Conservation (phyloP, 23 red algal species). For the Gracilariopsis chorda region DNA sequence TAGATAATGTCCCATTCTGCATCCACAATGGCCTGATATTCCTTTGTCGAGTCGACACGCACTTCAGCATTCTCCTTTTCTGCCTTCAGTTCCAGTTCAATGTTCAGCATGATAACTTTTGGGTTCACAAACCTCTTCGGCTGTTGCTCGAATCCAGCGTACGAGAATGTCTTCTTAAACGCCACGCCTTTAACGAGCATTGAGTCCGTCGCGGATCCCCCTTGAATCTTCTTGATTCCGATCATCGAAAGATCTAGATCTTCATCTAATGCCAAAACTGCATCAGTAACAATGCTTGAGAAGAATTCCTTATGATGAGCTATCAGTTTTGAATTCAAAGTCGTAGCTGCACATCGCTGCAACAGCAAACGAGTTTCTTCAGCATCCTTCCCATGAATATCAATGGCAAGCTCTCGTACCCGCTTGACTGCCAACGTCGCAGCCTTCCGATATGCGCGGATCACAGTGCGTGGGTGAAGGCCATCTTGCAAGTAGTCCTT, state of each 20-base stretch:
- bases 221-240: conserved; percentile 94
- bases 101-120: conserved; percentile 92
- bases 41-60: conserved; percentile 79
- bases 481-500: conserved; percentile 98
- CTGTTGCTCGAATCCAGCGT: conserved; percentile 99
- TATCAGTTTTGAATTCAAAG: conserved; percentile 95
- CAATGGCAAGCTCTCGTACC: conserved; percentile 66
- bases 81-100: conserved; percentile 97
- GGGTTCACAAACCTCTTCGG: conserved; percentile 94
- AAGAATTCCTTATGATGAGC: conserved; percentile 91
- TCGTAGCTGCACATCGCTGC: conserved; percentile 81
- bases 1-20: conserved; percentile 99
- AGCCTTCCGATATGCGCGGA: conserved; percentile 79
- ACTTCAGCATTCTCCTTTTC: conserved; percentile 99
- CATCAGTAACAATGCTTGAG: conserved; percentile 90
- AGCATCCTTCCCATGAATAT: conserved; percentile 72
- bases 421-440: conserved; percentile 45
- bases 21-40: conserved; percentile 97
- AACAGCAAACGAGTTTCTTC: conserved; percentile 59
- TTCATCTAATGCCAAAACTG: conserved; percentile 88
- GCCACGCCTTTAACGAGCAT: conserved; percentile 89
- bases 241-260: conserved; percentile 92
- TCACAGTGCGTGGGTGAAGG: conserved; percentile 85
- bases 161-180: conserved; percentile 99
- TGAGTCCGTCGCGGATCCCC: conserved; percentile 81